Base-by-base conservation (phyloP, 495 filamentous ascomycete genomes). In the Tetracladium setigerum region DNA sequence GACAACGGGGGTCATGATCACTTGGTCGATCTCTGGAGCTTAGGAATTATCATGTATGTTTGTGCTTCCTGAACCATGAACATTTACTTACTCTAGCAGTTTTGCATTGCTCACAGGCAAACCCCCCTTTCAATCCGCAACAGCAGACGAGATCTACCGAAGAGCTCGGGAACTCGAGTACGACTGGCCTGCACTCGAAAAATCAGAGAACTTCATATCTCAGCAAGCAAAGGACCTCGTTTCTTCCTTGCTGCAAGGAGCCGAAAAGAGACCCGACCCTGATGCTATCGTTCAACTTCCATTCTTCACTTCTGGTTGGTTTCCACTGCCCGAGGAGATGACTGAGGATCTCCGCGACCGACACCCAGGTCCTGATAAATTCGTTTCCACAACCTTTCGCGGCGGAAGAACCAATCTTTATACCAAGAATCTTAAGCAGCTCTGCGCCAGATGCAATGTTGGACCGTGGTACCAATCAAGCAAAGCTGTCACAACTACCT, bases 21-120 rank as follows among this genome's bases (percentile, higher is more conserved):
- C 55, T 70, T 72, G 44, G 92, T 99, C 13, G 92, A 99, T 62
- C 81, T 97, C 48, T 99, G 92, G 92, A 92, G 90, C 14, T 72
- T 97, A 44, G 94, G 94, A 35, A 87, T 97, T 45, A 96, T 99
- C 50, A 88, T 91, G 85, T 91, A 72, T 70, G 82, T 56, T 33
- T 24, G 30, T 50, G 10, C 40, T 38, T 18, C 17, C 27, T 30
- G 17, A 5, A 39, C n/a, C n/a, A 9, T 24, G 11, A 14, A 8
- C 14, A 2, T 34, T 15, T 38, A 32, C 56, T 59, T 32, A 59
- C 22, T 16, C 17, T 16, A n/a, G 4, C 27, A 86, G 83, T 46
- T 90, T 88, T 63, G 87, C 88, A 3, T 88, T 95, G 86, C 76
- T 95, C 32, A 85, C 84, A 12, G 88, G 88, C n/a, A 87, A 83